Percentiles rank a stretch among this genome's conserved stretches.
phyloP scores from a whole-genome alignment of 257 asterid species.

The Leonotis leonurus region DNA sequence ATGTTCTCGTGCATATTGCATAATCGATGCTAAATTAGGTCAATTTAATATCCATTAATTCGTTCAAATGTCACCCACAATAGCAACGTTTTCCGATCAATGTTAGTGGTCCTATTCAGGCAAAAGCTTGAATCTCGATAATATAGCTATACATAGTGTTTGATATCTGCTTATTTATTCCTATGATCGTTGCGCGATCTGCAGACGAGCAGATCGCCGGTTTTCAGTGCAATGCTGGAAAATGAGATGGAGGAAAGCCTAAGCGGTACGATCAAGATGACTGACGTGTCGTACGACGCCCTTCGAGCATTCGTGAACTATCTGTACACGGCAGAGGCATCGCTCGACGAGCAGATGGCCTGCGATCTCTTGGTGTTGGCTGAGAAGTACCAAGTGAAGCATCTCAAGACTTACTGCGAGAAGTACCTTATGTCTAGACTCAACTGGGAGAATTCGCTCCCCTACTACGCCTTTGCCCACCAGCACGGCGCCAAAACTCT shows the following conservation, averaged over 20 bases:
- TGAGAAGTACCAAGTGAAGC: conserved; percentile 79
- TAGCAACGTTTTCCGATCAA: too few species aligned
- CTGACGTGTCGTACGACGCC: conserved; percentile 71
- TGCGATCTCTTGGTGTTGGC: conserved; percentile 76
- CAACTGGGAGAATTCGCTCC: conserved; percentile 67
- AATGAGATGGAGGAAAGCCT: conserved; percentile 80
- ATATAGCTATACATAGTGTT: too few species aligned
- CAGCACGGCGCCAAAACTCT: conserved; percentile 65
- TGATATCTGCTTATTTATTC: too few species aligned
- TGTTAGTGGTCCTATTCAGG: too few species aligned
- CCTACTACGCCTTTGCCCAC: conserved; percentile 67
- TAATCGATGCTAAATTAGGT: neutral
- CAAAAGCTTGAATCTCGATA: too few species aligned
- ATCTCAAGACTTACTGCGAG: conserved; percentile 71
- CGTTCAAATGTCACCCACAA: too few species aligned
- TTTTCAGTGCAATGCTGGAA: conserved; percentile 82
- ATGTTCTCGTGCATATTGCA: neutral
- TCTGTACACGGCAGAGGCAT: conserved; percentile 72
- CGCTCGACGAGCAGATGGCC: conserved; percentile 69
- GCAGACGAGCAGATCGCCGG: conserved; percentile 82
- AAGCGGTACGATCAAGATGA: conserved; percentile 73
- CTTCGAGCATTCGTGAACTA: conserved; percentile 65
- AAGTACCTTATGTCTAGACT: conserved; percentile 60
- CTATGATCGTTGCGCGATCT: neutral
- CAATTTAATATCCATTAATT: neutral